Evolutionary conservation across 495 filamentous ascomycete species (phyloP).

Genomic region (Annulohypoxylon moriforme): DNA sequence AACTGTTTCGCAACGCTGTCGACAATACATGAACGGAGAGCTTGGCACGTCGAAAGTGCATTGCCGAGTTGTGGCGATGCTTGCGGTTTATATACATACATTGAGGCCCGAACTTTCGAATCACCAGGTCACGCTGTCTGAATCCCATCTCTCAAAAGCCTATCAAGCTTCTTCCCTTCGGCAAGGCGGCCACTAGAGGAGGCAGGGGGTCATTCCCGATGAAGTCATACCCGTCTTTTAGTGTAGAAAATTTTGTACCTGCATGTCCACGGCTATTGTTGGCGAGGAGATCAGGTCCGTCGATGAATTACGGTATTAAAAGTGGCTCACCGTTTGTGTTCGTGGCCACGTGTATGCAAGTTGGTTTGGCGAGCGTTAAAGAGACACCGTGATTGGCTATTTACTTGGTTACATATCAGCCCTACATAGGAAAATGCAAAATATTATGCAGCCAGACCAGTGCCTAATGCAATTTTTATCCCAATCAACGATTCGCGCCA

Average conservation of each 20-base stretch:
- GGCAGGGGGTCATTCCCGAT: neutral
- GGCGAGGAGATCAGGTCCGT: slow-evolving; percentile 3
- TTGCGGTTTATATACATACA: slow-evolving; percentile 9
- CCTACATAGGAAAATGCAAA: slow-evolving; percentile 8
- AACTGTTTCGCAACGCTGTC: slow-evolving; percentile 16
- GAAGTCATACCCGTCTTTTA: slow-evolving; percentile 18
- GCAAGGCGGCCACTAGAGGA: slow-evolving; percentile 18
- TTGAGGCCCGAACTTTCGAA: slow-evolving; percentile 11
- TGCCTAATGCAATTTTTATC: slow-evolving; percentile 15
- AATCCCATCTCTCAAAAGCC: slow-evolving; percentile 1
- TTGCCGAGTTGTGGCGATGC: slow-evolving; percentile 7
- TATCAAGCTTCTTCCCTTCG: slow-evolving; percentile 7
- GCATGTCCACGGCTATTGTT: slow-evolving; percentile 18
- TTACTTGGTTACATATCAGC: slow-evolving; percentile 33
- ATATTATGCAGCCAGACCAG: slow-evolving; percentile 20
- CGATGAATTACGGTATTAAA: slow-evolving; percentile 21
- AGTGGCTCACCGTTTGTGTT: slow-evolving; percentile 26
- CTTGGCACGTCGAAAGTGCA: slow-evolving; percentile 23
- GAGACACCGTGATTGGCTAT: slow-evolving; percentile 24
- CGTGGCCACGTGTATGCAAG: slow-evolving; percentile 37
- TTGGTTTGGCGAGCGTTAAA: slow-evolving; percentile 18
- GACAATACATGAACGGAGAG: slow-evolving; percentile 36
- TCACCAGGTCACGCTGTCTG: neutral
- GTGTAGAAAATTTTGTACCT: slow-evolving; percentile 24
- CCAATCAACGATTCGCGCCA: slow-evolving; percentile 21